Conservation (phyloP, 169 alveolate genomes). For the Babesia ovata region DNA sequence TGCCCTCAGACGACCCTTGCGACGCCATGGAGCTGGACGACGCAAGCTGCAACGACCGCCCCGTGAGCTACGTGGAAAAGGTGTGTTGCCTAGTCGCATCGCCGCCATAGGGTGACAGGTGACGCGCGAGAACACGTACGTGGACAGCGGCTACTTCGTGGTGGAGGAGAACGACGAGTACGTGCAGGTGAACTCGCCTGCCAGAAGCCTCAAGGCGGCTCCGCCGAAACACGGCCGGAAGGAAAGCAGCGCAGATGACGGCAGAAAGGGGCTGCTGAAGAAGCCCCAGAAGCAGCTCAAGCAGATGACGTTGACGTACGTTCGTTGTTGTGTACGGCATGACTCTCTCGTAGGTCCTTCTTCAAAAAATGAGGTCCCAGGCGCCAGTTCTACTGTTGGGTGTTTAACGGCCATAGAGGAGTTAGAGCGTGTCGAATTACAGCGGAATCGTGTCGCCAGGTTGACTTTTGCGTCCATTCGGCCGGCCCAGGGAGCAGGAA, state of each 20-base stretch:
- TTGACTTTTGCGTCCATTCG: too few species aligned
- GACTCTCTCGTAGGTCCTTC: slow-evolving; percentile 15
- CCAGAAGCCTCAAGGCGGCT: background rate
- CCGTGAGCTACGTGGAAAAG: slow-evolving; percentile 20
- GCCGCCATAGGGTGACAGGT: slow-evolving; percentile 6
- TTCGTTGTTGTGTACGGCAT: background rate
- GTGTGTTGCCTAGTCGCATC: background rate
- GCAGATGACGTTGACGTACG: slow-evolving; percentile 10
- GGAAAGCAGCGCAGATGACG: background rate
- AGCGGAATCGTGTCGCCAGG: too few species aligned
- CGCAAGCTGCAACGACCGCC: slow-evolving; percentile 17
- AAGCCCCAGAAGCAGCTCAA: background rate
- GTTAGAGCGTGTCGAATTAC: too few species aligned
- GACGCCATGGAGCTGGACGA: slow-evolving; percentile 21
- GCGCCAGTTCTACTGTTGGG: too few species aligned
- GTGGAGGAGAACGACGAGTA: slow-evolving; percentile 64
- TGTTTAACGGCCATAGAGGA: too few species aligned
- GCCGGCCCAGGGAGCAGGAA: too few species aligned
- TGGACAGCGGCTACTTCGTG: slow-evolving; percentile 70
- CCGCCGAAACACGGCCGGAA: background rate
- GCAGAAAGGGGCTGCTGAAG: slow-evolving; percentile 2
- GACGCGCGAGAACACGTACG: slow-evolving; percentile 58
- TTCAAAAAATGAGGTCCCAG: slow-evolving; percentile 2
- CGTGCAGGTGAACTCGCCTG: slow-evolving; percentile 45
- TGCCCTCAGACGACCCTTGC: slow-evolving; percentile 14